A percentile compares a stretch with the other conserved stretches of the same genome.
Evolutionary conservation across 2,329 filamentous ascomycete species (phyloP).

Genomic region (Penicillium brasilianum): DNA sequence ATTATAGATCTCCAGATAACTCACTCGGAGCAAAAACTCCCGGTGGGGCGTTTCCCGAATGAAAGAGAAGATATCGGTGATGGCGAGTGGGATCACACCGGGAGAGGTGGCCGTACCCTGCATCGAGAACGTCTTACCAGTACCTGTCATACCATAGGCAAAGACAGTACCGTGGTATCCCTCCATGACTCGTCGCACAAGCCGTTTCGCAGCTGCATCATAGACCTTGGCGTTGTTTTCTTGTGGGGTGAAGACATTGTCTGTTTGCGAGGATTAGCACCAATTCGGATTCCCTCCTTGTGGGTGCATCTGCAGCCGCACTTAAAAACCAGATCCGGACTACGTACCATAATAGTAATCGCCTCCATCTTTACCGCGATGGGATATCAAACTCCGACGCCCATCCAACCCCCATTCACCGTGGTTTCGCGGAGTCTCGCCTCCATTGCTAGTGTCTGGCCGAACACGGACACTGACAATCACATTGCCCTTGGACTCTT

Average conservation of each 20-base stretch:
- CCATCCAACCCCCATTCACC: slow-evolving; percentile 93
- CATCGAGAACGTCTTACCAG: slow-evolving; percentile 99
- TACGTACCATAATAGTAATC: slow-evolving; percentile 86
- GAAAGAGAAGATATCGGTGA: slow-evolving; percentile 99
- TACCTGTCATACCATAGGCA: slow-evolving; percentile 98
- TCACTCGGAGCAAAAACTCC: slow-evolving; percentile 93
- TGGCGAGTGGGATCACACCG: slow-evolving; percentile 94
- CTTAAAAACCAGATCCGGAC: not conserved
- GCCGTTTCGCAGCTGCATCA: slow-evolving; percentile 87
- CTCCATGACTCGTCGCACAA: slow-evolving; percentile 97
- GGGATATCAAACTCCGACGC: slow-evolving; percentile 78
- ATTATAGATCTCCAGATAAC: slow-evolving; percentile 98
- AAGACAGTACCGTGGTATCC: slow-evolving; percentile 98
- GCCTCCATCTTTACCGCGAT: slow-evolving; percentile 85
- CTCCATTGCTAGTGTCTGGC: slow-evolving; percentile 70
- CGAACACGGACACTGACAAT: slow-evolving; percentile 92
- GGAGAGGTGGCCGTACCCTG: slow-evolving; percentile 95
- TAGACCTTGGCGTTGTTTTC: slow-evolving; percentile 96
- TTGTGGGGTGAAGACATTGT: slow-evolving; percentile 94
- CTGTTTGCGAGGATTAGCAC: slow-evolving; percentile 52
- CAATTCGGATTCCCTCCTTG: not conserved
- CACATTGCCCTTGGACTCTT: slow-evolving; percentile 90
- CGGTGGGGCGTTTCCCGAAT: slow-evolving; percentile 94
- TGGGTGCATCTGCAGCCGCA: slow-evolving; percentile 2
- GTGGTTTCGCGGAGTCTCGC: slow-evolving; percentile 66